Evolutionary conservation across 2,329 filamentous ascomycete genomes (phyloP), one percentile per base, ranked within the genome.

Genomic region (Graphiopsis chlorocephala): DNA sequence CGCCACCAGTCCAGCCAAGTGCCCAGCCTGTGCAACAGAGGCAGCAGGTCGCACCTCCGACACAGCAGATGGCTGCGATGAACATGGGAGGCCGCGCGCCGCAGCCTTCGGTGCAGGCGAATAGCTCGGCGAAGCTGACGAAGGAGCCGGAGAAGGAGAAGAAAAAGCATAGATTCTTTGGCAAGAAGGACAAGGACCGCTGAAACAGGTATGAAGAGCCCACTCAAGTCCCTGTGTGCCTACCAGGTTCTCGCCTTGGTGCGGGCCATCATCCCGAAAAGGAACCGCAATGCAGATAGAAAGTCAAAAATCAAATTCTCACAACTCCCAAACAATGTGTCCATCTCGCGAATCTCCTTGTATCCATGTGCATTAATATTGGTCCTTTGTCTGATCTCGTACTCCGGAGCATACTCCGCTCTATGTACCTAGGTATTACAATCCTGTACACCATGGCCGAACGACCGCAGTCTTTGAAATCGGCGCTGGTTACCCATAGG

Each of bases 21-120:
- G 76, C 80, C 52, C 61, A 66, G 17, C 61, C 65, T 5, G 68
- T 66, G 15, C 60, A 63, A 11, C 69, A 68, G 58, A 65, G 53
- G 50, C 63, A 65, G 48, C 68, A 68, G 25, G 67, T 55, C 35
- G 63, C 65, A 61, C 64, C 67, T 25, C 87, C 87, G 5, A 84
- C 81, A 5, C 80, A 82, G 66, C 82, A 82, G 29, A 85, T 89
- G 82, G 80, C 78, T 17, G 81, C 78, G 45, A 85, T 89, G 83
- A 82, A 79, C 42, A 74, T 89, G 38, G 77, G 73, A 68, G 56
- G 71, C 61, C 64, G 60, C 72, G 61, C 67, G 72, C 56, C 69
- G 70, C 63, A 69, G 68, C 71, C 68, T 10, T 77, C 69, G 38
- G 59, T 61, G 12, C 69, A 69, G 45, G 67, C 70, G 29, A 72